Evolutionary conservation across 2,329 filamentous ascomycete genomes (phyloP).

Genomic region (Tolypocladium ovalisporum): DNA sequence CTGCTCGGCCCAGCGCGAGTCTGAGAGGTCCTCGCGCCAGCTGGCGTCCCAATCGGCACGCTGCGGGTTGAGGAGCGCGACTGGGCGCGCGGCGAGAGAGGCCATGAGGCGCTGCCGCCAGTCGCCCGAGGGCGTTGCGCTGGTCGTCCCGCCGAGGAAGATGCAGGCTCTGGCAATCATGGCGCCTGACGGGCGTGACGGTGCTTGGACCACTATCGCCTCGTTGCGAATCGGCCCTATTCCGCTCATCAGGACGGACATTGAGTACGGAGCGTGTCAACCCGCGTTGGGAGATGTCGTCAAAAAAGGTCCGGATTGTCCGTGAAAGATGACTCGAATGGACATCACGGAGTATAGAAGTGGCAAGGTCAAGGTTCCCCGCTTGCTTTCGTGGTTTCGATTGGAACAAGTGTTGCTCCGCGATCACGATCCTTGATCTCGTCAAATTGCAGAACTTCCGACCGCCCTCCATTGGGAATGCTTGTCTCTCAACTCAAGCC

Average conservation of each 20-base stretch:
- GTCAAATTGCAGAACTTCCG: too few relatives aligned
- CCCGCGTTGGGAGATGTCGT: neutral
- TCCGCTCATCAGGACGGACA: neutral
- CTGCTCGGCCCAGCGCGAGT: slow-evolving; percentile 38
- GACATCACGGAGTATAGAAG: neutral
- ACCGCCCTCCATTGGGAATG: too few relatives aligned
- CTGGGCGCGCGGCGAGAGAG: slow-evolving; percentile 28
- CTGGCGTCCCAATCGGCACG: slow-evolving; percentile 44
- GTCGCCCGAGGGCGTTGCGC: slow-evolving; percentile 24
- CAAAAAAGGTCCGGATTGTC: neutral
- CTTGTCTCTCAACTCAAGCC: too few relatives aligned
- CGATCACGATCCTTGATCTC: too few relatives aligned
- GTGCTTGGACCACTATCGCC: slow-evolving; percentile 15
- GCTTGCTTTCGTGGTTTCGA: neutral
- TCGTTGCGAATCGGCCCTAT: neutral
- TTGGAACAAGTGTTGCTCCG: too few relatives aligned
- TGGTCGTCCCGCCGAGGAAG: slow-evolving; percentile 51
- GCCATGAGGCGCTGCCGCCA: slow-evolving; percentile 39
- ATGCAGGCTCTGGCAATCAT: slow-evolving; percentile 21
- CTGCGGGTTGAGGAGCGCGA: slow-evolving; percentile 48
- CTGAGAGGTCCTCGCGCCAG: slow-evolving; percentile 38
- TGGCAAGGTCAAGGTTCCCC: neutral
- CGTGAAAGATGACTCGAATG: too few relatives aligned
- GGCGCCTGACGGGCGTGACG: slow-evolving; percentile 6
- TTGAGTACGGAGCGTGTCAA: neutral